Conservation (phyloP, 1,139 yeast genomes). For the Candida anutae region DNA sequence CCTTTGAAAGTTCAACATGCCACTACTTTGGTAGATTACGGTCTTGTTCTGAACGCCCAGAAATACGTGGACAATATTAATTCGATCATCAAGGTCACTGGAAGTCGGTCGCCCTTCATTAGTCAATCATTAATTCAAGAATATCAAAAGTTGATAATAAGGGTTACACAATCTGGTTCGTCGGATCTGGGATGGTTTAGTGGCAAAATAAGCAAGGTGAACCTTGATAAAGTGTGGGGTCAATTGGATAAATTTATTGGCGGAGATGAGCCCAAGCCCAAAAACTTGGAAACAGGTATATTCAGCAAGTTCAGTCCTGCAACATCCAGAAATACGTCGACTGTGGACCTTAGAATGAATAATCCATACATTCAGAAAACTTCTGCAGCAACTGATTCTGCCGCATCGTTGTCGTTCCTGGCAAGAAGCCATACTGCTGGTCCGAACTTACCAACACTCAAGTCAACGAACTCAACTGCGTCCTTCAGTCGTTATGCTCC, state of each 20-base stretch:
- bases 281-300: constrained; percentile 43
- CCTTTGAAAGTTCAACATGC: constrained; percentile 58
- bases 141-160: constrained; percentile 32
- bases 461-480: constrained; percentile 9
- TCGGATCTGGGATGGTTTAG: constrained; percentile 53
- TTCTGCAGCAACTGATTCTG: no score
- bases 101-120: constrained; percentile 32
- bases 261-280: constrained; percentile 57
- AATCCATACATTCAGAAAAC: constrained; percentile 1
- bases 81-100: constrained; percentile 30
- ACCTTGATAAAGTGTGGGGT: constrained; percentile 81
- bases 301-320: constrained; percentile 71
- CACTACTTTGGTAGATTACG: constrained; percentile 55
- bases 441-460: constrained; percentile 10
- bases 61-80: constrained; percentile 49
- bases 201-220: constrained; percentile 61
- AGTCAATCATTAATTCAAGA: constrained; percentile 28
- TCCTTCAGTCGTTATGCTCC: constrained; percentile 15
- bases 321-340: constrained; percentile 47
- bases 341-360: constrained; percentile 28
- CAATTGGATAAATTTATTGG: constrained; percentile 86
- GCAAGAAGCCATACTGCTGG: no score
- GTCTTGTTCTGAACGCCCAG: constrained; percentile 49
- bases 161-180: constrained; percentile 38
- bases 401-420: no score